Evolutionary conservation across 2,329 filamentous ascomycete genomes (phyloP), one percentile per base, ranked within the genome.

Genomic region (Fonsecaea pedrosoi): DNA sequence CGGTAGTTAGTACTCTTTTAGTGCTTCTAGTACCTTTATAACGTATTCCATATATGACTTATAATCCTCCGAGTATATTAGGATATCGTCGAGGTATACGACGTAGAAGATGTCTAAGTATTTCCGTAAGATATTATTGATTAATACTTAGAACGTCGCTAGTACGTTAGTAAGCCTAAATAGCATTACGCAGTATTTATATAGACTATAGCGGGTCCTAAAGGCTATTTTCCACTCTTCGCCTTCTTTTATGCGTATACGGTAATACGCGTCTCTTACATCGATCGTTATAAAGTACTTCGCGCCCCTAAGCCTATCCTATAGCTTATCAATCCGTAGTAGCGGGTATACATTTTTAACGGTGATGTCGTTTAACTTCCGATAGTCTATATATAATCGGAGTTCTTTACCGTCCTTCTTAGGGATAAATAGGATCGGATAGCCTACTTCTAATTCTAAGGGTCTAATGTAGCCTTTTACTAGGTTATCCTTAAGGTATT

Each of bases 151-250:
- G 18, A 61, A 61, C 2, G 30, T 37, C 3, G 30, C 34, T 38
- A 37, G 32, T 12, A 45, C 15, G 15, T 72, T 73, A 12, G 61
- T 73, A 40, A 78, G 55, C 1, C 71, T 67, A 65, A 78, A 78
- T 13, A 66, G 69, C 60, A 77, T 76, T 18, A 78, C 60, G 34
- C 73, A 48, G 58, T 76, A 78, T 55, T 78, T 66, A 66, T 68
- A 79, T 35, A 73, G 57, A 3, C 70, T 64, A 56, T 71, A 76
- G 35, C 57, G 53, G 12, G 35, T 75, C 25, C 65, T 58, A 68
- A 78, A 78, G 15, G 61, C 68, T 7, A 60, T 79, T 58, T 78
- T 78, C 67, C 67, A 78, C 70, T 77, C 58, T 35, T 78, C 59
- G n/a, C 61, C 64, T 71, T 73, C 48, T 25, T 54, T 62, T 38